These are phyloP conservation scores for Aspergillus japonicus DNA, from an alignment of 2,329 filamentous ascomycete genomes.

Conservation along the genomic window DNA sequence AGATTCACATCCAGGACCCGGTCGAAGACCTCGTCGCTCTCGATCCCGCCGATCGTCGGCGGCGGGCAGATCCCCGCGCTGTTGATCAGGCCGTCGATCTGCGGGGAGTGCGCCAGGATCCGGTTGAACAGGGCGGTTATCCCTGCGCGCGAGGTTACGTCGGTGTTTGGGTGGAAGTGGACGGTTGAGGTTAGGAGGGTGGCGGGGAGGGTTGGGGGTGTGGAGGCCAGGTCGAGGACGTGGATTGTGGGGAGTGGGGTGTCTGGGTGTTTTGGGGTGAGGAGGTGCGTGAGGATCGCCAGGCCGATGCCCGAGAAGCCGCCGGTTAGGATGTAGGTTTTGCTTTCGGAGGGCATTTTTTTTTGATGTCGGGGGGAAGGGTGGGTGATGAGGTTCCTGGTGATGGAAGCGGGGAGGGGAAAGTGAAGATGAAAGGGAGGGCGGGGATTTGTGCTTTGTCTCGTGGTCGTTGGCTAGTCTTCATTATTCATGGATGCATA, in stretches of 20 bases:
- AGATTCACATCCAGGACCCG: neutral
- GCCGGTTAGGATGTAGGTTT: neutral
- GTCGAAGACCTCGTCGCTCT: neutral
- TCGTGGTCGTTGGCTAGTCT: no score
- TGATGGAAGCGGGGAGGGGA: no score
- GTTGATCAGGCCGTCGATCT: neutral
- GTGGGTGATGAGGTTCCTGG: no score
- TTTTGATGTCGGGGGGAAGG: no score
- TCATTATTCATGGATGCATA: no score
- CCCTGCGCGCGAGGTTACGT: neutral
- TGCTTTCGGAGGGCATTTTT: no score
- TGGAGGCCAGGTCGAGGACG: neutral
- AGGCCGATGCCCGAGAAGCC: conserved; percentile 1
- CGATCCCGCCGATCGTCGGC: neutral
- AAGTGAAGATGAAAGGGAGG: no score
- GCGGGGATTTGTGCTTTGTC: no score
- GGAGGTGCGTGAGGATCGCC: neutral
- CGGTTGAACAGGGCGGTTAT: neutral
- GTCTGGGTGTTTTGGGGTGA: neutral
- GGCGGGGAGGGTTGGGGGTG: neutral
- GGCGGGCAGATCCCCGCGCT: neutral
- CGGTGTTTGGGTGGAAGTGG: neutral
- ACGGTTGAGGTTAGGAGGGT: neutral
- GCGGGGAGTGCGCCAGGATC: neutral
- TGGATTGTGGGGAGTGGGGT: neutral